Base-by-base conservation (phyloP, 2,329 filamentous ascomycete species). In the Cytospora mali region DNA sequence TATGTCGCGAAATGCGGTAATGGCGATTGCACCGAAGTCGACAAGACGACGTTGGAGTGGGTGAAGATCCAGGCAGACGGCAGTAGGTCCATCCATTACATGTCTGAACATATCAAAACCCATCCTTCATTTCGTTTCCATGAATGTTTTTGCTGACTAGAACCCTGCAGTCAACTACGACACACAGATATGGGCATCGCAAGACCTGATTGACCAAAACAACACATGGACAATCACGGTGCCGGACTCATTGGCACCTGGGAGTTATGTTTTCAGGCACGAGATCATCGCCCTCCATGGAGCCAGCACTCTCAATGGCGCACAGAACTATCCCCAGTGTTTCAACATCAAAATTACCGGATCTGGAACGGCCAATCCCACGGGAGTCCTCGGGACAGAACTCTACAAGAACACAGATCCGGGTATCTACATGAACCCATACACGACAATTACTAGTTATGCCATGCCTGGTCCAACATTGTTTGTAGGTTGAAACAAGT, bases 301-400 rank as follows among this genome's bases (percentile, higher is more conserved):
- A 10, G 76, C 73, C 0, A 67, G 71, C 54, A 57, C 68, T 28
- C 75, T 78, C 66, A 76, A 79, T 62, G 79, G 79, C 28, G 79
- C 79, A 1, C 79, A 82, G 71, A 73, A 75, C 61, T 82, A 82
- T 68, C 79, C 79, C 6, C 77, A 80, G 72, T 82, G 80, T 68
- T 70, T 80, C 60, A 80, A 80, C 69, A 71, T 81, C 53, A 71
- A 75, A 63, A 75, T 81, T 49, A 75, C 72, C n/a, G 79, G 79
- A 35, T 69, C 70, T 27, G 73, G 73, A 55, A 67, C 66, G 56
- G 74, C 72, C 25, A 69, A 66, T 18, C 71, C 71, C n/a, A 50
- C 49, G 11, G 71, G 71, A 46, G 71, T 71, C 0, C 62, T 70
- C 16, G 71, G 66, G 18, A 70, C 68, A 14, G 66, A 69, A 23